Evolutionary conservation across 768 basidiomycete species (phyloP).

Genomic region (Udeniomyces megalosporus): DNA sequence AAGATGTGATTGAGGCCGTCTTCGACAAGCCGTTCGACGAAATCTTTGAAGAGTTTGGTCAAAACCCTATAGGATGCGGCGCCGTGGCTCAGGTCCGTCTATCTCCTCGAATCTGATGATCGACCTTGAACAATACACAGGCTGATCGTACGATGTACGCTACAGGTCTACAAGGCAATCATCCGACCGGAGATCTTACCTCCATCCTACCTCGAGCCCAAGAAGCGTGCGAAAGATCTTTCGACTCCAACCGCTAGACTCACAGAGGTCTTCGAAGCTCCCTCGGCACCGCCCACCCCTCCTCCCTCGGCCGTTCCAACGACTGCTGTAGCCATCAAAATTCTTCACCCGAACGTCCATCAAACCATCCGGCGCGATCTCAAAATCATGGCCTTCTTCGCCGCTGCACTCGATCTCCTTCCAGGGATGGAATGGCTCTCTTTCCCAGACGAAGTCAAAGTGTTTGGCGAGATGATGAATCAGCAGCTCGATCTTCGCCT

Average conservation of each 20-base stretch:
- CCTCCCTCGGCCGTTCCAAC: constrained; percentile 41
- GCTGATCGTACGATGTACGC: constrained; percentile 35
- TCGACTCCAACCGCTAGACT: constrained; percentile 14
- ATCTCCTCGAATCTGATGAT: no score
- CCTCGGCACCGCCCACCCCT: constrained; percentile 8
- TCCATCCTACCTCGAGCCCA: constrained; percentile 63
- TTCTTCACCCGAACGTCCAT: constrained; percentile 72
- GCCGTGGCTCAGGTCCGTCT: constrained; percentile 74
- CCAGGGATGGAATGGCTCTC: constrained; percentile 96
- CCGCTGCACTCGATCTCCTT: constrained; percentile 52
- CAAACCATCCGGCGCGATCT: constrained; percentile 78
- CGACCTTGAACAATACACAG: no score
- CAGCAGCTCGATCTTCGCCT: constrained; percentile 79
- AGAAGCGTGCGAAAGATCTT: constrained; percentile 39
- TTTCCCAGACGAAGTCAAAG: constrained; percentile 80
- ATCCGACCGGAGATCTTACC: constrained; percentile 72
- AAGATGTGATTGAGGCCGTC: constrained; percentile 58
- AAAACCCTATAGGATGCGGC: constrained; percentile 81
- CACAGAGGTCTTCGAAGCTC: constrained; percentile 1
- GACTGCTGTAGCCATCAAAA: constrained; percentile 83
- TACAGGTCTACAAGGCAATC: constrained; percentile 83
- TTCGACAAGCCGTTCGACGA: constrained; percentile 71
- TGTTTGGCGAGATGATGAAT: constrained; percentile 93
- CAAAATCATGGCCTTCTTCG: constrained; percentile 88
- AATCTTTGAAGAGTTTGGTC: constrained; percentile 80